A percentile compares a stretch with the other conserved stretches of the same genome.
Evolutionary conservation across 2,329 filamentous ascomycete genomes (phyloP).

Genomic region (Talaromyces funiculosus): DNA sequence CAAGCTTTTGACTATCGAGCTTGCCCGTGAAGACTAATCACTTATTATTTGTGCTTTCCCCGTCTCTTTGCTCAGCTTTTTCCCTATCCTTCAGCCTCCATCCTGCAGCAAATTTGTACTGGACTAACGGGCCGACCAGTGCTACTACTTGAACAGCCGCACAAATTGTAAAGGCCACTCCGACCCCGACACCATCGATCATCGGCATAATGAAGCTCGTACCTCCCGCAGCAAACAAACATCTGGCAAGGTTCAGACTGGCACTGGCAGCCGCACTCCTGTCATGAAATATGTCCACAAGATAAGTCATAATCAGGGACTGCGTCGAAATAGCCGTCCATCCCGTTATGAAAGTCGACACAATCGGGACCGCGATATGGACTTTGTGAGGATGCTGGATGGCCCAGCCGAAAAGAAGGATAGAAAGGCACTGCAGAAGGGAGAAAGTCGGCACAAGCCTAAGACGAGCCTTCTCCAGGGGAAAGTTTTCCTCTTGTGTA

Average conservation of each 20-base stretch:
- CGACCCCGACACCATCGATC: conserved; percentile 43
- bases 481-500: conserved; percentile 31
- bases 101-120: conserved; percentile 37
- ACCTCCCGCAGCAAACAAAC: conserved; percentile 48
- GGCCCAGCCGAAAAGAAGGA: conserved; percentile 51
- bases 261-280: conserved; percentile 49
- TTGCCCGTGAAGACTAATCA: background rate
- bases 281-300: conserved; percentile 50
- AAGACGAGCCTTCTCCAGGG: conserved; percentile 49
- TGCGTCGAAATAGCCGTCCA: conserved; percentile 49
- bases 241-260: conserved; percentile 49
- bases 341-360: conserved; percentile 48
- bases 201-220: conserved; percentile 49
- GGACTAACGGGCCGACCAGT: conserved; percentile 41
- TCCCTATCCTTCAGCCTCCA: conserved; percentile 29
- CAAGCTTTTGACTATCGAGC: too few relatives aligned
- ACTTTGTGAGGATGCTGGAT: conserved; percentile 40
- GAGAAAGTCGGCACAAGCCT: conserved; percentile 45
- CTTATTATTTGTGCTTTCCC: background rate
- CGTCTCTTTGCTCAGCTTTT: background rate
- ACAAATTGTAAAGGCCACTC: conserved; percentile 45
- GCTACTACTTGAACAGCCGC: conserved; percentile 41
- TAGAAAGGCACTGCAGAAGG: conserved; percentile 41
- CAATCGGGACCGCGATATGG: conserved; percentile 47
- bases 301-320: conserved; percentile 47